These are phyloP conservation scores for Pulveroboletus sp. DNA, from an alignment of 768 basidiomycete genomes.

Conservation along the genomic window DNA sequence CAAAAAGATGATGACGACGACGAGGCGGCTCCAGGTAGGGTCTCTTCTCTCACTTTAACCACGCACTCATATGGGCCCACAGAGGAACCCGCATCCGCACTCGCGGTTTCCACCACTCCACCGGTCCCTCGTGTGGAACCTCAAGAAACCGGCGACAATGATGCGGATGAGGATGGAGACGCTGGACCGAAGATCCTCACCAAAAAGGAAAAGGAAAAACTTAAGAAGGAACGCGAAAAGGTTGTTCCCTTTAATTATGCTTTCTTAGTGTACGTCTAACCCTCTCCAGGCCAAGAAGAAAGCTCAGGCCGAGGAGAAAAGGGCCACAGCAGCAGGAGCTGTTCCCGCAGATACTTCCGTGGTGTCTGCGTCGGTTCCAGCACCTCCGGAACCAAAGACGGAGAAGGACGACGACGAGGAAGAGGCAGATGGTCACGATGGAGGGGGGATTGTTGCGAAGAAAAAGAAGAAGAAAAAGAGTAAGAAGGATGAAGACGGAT, in stretches of 20 bases:
- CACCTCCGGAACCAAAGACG: conserved; percentile 27
- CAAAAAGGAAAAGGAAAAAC: conserved; percentile 95
- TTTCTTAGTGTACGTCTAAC: conserved; percentile 9
- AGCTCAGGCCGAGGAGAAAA: conserved; percentile 87
- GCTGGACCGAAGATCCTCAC: conserved; percentile 66
- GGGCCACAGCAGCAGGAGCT: conserved; percentile 35
- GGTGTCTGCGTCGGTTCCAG: conserved; percentile 13
- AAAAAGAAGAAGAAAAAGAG: conserved; percentile 84
- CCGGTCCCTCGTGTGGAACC: conserved; percentile 28
- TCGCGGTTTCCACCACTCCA: conserved; percentile 26
- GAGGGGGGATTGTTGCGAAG: conserved; percentile 48
- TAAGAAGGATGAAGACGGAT: conserved; percentile 71
- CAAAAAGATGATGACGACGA: conserved; percentile 17
- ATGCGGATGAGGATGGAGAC: conserved; percentile 49
- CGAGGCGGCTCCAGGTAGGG: conserved; percentile 10
- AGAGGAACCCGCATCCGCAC: conserved; percentile 25
- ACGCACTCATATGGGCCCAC: background rate
- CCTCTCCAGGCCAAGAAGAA: conserved; percentile 61
- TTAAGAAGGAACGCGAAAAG: conserved; percentile 98
- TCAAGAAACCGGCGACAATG: conserved; percentile 36
- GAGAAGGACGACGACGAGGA: conserved; percentile 60
- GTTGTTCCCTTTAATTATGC: conserved; percentile 35
- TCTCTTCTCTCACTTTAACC: background rate
- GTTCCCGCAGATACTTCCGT: conserved; percentile 27
- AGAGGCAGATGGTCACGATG: conserved; percentile 62